A percentile compares a stretch with the other conserved stretches of the same genome.
Evolutionary conservation across 306 rosid genomes (phyloP).

Genomic region (Trifolium pratense): DNA sequence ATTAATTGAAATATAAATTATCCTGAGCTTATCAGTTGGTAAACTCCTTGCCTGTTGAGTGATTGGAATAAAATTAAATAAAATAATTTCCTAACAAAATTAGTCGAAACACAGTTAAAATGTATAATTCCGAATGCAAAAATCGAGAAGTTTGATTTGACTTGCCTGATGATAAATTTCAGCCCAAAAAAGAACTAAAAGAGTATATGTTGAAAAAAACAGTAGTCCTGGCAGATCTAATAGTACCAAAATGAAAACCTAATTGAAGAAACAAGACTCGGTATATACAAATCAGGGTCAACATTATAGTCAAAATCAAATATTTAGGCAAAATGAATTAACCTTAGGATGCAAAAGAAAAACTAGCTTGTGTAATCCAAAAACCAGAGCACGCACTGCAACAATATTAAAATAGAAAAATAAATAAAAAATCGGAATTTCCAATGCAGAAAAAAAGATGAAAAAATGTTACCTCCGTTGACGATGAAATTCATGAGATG

Average conservation of each 20-base stretch:
- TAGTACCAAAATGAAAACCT: slow-evolving; percentile 69
- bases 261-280: slow-evolving; percentile 46
- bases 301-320: too few relatives aligned
- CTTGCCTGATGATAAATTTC: slow-evolving; percentile 97
- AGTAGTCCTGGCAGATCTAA: slow-evolving; percentile 90
- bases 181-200: slow-evolving; percentile 95
- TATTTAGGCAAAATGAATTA: slow-evolving; percentile 43
- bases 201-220: slow-evolving; percentile 91
- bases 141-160: slow-evolving; percentile 27
- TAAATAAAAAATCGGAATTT: neutral
- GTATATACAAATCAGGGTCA: neutral
- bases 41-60: slow-evolving; percentile 84
- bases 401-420: slow-evolving; percentile 11
- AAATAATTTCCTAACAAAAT: slow-evolving; percentile 19
- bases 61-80: slow-evolving; percentile 32
- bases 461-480: slow-evolving; percentile 79
- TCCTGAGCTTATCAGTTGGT: slow-evolving; percentile 83
- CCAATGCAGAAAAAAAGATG: neutral
- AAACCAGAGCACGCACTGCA: slow-evolving; percentile 89
- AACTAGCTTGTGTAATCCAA: slow-evolving; percentile 80
- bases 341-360: slow-evolving; percentile 84
- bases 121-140: neutral
- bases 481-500: slow-evolving; percentile 96
- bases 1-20: slow-evolving; percentile 70
- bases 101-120: neutral